phyloP scores from a whole-genome alignment of 306 rosid genomes.

The Gynostemma pentaphyllum region DNA sequence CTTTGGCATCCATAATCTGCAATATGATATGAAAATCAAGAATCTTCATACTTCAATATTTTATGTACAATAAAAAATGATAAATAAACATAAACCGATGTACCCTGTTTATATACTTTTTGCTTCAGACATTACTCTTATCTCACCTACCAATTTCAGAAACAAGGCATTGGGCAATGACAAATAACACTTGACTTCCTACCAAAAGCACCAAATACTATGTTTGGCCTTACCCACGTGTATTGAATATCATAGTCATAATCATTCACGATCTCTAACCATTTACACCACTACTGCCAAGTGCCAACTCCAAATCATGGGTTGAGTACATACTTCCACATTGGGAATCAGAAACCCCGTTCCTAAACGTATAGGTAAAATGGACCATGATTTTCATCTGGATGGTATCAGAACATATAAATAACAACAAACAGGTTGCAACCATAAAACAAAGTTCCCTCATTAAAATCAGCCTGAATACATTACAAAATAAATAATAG shows the following conservation, averaged over 20 bases:
- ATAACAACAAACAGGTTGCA: background rate
- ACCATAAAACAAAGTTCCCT: too few relatives aligned
- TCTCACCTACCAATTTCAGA: background rate
- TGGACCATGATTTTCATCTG: background rate
- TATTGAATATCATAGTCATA: too few relatives aligned
- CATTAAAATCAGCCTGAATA: background rate
- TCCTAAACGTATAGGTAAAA: background rate
- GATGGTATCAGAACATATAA: background rate
- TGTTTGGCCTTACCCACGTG: too few relatives aligned
- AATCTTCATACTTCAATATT: background rate
- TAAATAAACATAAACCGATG: background rate
- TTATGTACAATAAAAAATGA: background rate
- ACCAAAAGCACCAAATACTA: too few relatives aligned
- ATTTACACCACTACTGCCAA: too few relatives aligned
- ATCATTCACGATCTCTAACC: too few relatives aligned
- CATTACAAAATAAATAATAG: background rate
- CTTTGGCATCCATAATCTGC: background rate
- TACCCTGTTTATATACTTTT: background rate
- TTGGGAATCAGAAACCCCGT: background rate
- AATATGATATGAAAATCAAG: background rate
- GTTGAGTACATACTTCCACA: background rate
- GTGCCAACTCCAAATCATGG: background rate
- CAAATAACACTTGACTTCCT: too few relatives aligned
- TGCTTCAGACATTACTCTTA: conserved; percentile 4
- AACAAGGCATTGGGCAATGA: background rate